Evolutionary conservation across 2,329 filamentous ascomycete genomes (phyloP), one percentile per base, ranked within the genome.

Genomic region (Atkinsonella texensis): DNA sequence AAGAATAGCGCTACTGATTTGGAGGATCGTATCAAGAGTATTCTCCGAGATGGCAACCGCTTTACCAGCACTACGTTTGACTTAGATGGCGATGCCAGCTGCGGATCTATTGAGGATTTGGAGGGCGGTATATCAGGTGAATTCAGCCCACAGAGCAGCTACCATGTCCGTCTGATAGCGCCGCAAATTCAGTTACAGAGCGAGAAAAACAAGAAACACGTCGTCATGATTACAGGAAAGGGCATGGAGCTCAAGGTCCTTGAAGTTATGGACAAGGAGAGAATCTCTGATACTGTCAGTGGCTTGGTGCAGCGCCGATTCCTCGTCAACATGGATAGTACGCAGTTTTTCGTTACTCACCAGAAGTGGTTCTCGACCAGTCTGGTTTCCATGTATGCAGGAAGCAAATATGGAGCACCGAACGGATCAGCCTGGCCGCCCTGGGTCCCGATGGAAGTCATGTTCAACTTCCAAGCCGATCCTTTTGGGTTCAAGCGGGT

Each of bases 401-500:
- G 89, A 50, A 95, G 91, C 67, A 85, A 83, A 54, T 98, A 98
- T 62, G 94, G 94, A 39, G 85, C 89, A 32, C 82, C 87, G 41
- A 77, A 80, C 38, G 89, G 89, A 10, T 88, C 89, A 3, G 83
- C 87, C 15, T 99, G 94, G 93, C 93, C 93, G 11, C 93, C 93
- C 0, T 99, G 93, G 93, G 88, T 97, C 46, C 93, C 93, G 0
- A 85, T 98, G 72, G 93, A 99, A 69, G 88, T 95, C 60, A 96
- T 98, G 85, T 96, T 95, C 62, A 90, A 97, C 67, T 98, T 96
- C 67, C 75, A 91, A 57, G 79, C 86, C 6, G 90, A 95, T 65
- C 91, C 93, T 0, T 95, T 95, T 62, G 93, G 94, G n/a, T 98
- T 98, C 74, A 91, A 91, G 65, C 83, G 93, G 54, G 90, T 98